Evolutionary conservation across 2,329 filamentous ascomycete genomes (phyloP), one percentile per base, ranked within the genome.

Genomic region (Albophoma yamanashiensis): DNA sequence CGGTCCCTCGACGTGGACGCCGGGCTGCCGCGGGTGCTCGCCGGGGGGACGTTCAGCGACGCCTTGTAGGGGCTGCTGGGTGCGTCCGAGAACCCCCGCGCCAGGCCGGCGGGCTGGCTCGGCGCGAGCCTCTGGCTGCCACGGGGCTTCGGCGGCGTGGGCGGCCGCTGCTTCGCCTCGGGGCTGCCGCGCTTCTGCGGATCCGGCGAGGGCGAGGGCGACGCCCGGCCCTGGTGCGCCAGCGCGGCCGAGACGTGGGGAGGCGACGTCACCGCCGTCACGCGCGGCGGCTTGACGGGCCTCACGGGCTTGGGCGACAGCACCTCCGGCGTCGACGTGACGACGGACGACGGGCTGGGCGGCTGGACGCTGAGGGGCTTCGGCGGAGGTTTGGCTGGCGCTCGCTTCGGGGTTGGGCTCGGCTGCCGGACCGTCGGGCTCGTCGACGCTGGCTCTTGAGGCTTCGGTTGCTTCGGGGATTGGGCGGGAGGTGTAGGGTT

Each of bases 71-170:
- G 45, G 14, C 31, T 25, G n/a, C 59, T 56, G 20, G 61, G 22
- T 14, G 45, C 36, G 42, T 58, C 59, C 31, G 62, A 64, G 52
- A 65, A 55, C n/a, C 61, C 61, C 34, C 60, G 56, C 31, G 58
- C 58, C 17, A 64, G 60, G 2, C 61, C 58, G 11, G n/a, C 12
- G 17, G 57, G n/a, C 22, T 47, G 58, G 31, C 40, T 42, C n/a
- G 40, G 42, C 3, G 34, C 58, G 22, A 65, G 60, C 38, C 65
- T 68, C 22, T 63, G 65, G 38, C 66, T 66, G 2, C 69, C 70
- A 2, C 73, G 66, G 12, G 72, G 72, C 50, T 74, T 68, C 2
- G 74, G 74, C 1, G 74, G 74, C 20, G 73, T 71, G 1, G 76
- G 75, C 17, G 75, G 69, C 17, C 70, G 67, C 11, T 66, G 27